These are phyloP conservation scores for Lasiosphaeria miniovina DNA, from an alignment of 495 filamentous ascomycete species.

Conservation along the genomic window DNA sequence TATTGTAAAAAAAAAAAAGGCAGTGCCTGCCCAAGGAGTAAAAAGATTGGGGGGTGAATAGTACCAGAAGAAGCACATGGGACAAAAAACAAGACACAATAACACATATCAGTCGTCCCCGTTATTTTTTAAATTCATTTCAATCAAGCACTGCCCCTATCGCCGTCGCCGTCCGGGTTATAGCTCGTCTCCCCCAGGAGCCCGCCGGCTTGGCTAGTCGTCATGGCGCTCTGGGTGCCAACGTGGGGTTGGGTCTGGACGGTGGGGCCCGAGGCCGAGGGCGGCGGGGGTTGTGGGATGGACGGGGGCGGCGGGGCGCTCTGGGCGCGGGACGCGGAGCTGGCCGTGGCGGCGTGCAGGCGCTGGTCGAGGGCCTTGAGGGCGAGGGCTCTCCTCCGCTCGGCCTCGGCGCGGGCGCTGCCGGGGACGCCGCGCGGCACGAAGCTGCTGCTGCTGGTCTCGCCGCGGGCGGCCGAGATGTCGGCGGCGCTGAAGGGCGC, in stretches of 20 bases:
- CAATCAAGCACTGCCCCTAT: conserved; percentile 26
- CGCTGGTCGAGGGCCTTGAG: conserved; percentile 90
- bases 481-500: conserved; percentile 85
- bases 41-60: too few species aligned
- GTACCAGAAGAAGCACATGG: neutral
- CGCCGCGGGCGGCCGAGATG: conserved; percentile 65
- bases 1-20: conserved; percentile 1
- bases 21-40: too few species aligned
- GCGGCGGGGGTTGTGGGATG: conserved; percentile 36
- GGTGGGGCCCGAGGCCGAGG: conserved; percentile 43
- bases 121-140: neutral
- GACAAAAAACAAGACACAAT: too few species aligned
- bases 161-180: conserved; percentile 59
- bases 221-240: conserved; percentile 47
- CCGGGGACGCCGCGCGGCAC: conserved; percentile 60
- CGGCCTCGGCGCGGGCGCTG: conserved; percentile 84
- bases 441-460: conserved; percentile 29
- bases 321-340: conserved; percentile 37
- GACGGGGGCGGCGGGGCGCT: conserved; percentile 35
- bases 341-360: conserved; percentile 73
- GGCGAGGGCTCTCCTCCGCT: conserved; percentile 82
- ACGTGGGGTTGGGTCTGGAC: conserved; percentile 49
- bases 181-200: conserved; percentile 69
- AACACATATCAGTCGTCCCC: too few species aligned
- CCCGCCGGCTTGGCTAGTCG: conserved; percentile 34